A percentile compares a stretch with the other conserved stretches of the same genome.
Conservation (phyloP, 345 rosid genomes). For the Clausena lansium region DNA sequence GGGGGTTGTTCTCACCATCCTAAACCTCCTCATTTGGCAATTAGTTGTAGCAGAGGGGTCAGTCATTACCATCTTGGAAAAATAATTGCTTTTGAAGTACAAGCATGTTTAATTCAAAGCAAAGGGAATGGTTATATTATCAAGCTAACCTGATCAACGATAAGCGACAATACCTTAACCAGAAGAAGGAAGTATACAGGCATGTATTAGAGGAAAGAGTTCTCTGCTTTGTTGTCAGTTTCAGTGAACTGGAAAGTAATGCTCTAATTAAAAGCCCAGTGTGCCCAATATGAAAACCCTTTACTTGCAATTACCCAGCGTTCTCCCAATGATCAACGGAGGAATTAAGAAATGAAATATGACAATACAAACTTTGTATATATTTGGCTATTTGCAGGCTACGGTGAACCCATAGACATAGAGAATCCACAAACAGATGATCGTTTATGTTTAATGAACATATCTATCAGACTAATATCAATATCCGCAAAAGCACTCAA, state of each 20-base stretch:
- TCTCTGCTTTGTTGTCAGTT: not conserved
- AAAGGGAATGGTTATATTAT: not conserved
- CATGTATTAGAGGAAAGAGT: not conserved
- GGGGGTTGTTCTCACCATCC: not conserved
- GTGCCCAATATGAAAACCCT: not conserved
- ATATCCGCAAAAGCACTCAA: not conserved
- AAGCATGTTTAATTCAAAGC: not conserved
- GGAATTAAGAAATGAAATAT: not conserved
- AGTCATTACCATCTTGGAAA: not conserved
- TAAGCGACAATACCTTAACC: not conserved
- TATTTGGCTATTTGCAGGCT: not conserved
- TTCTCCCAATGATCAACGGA: not conserved
- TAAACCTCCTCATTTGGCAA: not conserved
- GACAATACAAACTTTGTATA: not conserved
- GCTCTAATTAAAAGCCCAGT: not conserved
- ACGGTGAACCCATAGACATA: not conserved
- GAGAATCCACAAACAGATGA: not conserved
- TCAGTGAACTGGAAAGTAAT: not conserved
- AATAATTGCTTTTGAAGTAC: not conserved
- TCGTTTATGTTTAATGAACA: not conserved
- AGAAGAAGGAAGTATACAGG: too few species aligned
- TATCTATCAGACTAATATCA: not conserved
- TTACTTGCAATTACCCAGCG: not conserved
- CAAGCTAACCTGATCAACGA: not conserved
- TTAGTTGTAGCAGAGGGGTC: not conserved